Evolutionary conservation across 2,329 filamentous ascomycete species (phyloP).

Genomic region (Dothistroma septosporum): DNA sequence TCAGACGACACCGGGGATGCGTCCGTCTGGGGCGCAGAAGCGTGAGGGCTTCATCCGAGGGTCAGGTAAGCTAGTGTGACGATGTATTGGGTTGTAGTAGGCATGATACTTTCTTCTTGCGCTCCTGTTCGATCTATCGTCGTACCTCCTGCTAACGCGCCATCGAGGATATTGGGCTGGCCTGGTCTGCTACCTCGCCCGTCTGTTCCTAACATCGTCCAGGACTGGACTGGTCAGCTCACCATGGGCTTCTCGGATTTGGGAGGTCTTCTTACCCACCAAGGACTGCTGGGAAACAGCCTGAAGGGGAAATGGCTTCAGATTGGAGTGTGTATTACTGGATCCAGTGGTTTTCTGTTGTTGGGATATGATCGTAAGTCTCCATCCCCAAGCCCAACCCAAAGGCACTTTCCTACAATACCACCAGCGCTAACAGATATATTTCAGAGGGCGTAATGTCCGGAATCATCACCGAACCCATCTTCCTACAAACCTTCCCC

Average conservation of each 20-base stretch:
- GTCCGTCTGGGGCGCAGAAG: not conserved
- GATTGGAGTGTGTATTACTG: slow-evolving; percentile 17
- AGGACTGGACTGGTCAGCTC: not conserved
- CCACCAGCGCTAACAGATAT: not conserved
- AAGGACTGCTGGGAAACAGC: slow-evolving; percentile 16
- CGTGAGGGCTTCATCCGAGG: not conserved
- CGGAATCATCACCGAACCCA: slow-evolving; percentile 41
- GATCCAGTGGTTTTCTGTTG: slow-evolving; percentile 14
- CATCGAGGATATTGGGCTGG: too few relatives aligned
- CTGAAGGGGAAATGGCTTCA: slow-evolving; percentile 14
- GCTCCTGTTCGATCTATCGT: not conserved
- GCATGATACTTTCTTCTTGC: not conserved
- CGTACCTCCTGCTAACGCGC: too few relatives aligned
- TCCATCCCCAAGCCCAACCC: not conserved
- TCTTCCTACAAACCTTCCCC: slow-evolving; percentile 40
- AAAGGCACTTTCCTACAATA: not conserved
- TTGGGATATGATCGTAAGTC: slow-evolving; percentile 24
- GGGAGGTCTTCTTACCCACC: slow-evolving; percentile 14
- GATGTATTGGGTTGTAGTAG: too few relatives aligned
- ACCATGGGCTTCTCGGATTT: not conserved
- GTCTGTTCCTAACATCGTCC: not conserved
- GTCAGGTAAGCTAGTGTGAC: not conserved
- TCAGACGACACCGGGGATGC: not conserved
- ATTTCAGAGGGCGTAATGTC: slow-evolving; percentile 38
- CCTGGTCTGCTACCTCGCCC: too few relatives aligned